These are phyloP conservation scores for Elsinoe ampelina DNA, from an alignment of 2,329 filamentous ascomycete genomes.

Conservation along the genomic window DNA sequence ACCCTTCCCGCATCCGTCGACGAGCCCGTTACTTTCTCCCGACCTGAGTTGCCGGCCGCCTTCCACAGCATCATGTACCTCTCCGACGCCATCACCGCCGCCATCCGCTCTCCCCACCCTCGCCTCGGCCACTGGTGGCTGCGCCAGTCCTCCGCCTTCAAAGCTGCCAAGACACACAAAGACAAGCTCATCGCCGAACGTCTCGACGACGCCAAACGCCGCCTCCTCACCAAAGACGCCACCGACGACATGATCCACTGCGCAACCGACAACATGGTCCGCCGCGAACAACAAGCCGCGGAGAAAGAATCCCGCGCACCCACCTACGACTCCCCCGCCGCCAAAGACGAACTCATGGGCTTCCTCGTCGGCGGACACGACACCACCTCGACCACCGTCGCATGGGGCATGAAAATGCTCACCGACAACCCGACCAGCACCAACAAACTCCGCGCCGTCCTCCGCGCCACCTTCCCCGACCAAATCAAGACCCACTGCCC, in stretches of 20 bases:
- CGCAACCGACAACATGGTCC: slow-evolving; percentile 31
- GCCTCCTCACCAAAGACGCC: slow-evolving; percentile 18
- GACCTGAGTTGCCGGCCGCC: slow-evolving; percentile 20
- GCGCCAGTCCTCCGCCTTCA: slow-evolving; percentile 12
- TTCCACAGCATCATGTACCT: slow-evolving; percentile 21
- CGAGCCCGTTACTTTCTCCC: slow-evolving; percentile 19
- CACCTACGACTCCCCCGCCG: slow-evolving; percentile 21
- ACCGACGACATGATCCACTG: slow-evolving; percentile 24
- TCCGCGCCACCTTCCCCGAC: slow-evolving; percentile 24
- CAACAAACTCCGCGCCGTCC: slow-evolving; percentile 25
- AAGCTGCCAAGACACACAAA: slow-evolving; percentile 18
- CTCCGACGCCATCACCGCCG: slow-evolving; percentile 17
- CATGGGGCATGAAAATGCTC: slow-evolving; percentile 35
- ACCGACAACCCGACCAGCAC: slow-evolving; percentile 29
- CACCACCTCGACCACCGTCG: slow-evolving; percentile 35
- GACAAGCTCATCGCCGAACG: slow-evolving; percentile 27
- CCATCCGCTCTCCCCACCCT: slow-evolving; percentile 20
- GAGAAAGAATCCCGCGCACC: slow-evolving; percentile 27
- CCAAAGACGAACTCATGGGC: slow-evolving; percentile 25
- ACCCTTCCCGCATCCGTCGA: slow-evolving; percentile 13
- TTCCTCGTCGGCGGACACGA: slow-evolving; percentile 38
- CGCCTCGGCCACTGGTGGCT: slow-evolving; percentile 20
- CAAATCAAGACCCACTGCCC: slow-evolving; percentile 15
- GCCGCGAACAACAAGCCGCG: slow-evolving; percentile 27
- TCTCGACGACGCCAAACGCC: slow-evolving; percentile 27